phyloP scores from a whole-genome alignment of 164 flowering plant genomes.

The Houttuynia cordata region DNA sequence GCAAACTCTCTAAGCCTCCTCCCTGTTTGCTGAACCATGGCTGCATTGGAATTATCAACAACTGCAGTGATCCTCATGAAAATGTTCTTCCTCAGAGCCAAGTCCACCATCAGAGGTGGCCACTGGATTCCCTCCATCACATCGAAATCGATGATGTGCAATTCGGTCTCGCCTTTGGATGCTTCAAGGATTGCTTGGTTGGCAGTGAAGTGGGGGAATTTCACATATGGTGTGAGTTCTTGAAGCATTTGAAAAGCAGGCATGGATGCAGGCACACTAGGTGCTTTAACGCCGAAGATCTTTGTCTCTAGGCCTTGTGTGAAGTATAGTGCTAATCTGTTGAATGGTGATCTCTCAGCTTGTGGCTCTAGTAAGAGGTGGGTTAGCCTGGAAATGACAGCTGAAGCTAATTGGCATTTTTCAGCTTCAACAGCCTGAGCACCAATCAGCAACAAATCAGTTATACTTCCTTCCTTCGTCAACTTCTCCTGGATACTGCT shows the following conservation, averaged over 20 bases:
- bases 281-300: conserved; percentile 2
- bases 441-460: conserved; percentile 22
- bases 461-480: conserved; percentile 11
- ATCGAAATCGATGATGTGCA: conserved; percentile 26
- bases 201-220: conserved; percentile 31
- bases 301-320: conserved; percentile 21
- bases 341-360: conserved; percentile 11
- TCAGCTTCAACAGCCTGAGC: conserved; percentile 26
- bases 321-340: conserved; percentile 22
- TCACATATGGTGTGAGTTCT: conserved; percentile 28
- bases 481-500: background rate
- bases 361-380: conserved; percentile 6
- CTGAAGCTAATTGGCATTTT: conserved; percentile 12
- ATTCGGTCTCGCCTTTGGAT: conserved; percentile 9
- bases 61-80: conserved; percentile 24
- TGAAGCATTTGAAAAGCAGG: conserved; percentile 22
- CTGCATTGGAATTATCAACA: conserved; percentile 1
- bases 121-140: conserved; percentile 35
- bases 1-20: conserved; percentile 27
- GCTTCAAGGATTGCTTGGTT: conserved; percentile 38
- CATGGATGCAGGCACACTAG: conserved; percentile 2
- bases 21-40: conserved; percentile 13
- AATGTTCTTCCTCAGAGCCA: conserved; percentile 14
- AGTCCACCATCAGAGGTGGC: conserved; percentile 32
- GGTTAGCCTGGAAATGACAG: conserved; percentile 11